Base-by-base conservation (phyloP, 768 basidiomycete species). In the Clathrus columnatus region DNA sequence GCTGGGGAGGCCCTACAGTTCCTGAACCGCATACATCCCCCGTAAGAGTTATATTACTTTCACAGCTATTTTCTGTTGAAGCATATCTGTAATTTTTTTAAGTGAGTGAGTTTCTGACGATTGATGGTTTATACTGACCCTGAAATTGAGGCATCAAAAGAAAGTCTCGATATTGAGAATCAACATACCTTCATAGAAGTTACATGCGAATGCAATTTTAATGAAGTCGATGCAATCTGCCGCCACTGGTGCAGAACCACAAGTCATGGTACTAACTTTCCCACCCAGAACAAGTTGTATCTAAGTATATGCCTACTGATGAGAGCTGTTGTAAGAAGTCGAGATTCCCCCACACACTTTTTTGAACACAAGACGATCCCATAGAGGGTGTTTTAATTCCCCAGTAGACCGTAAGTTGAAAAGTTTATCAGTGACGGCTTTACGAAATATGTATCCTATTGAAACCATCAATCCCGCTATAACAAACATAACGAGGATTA, bases 221-320 rank as follows among this genome's bases (percentile, higher is more conserved):
- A 98, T 70, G 72, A 97, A 94, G 66, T 97, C 87, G 62, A 95
- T 79, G 16, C 92, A 91, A 36, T 92, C 85, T 0, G 74, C 64
- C 52, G 82, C 84, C 62, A 98, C 88, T 1, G 96, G 95, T 18
- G 96, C 96, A 23, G 91, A 90, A 11, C 96, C 96, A 23, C 79
- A 81, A 44, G 79, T 75, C 24, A 96, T 74, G 36, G 87, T 68
- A 43, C 68, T 61, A 7, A 97, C 50, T 28, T 83, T 75, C 1
- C 93, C 95, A 48, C 95, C 95, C 16, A 97, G 80, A 41, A 90
- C 82, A 36, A 80, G 82, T 64, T 83, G 84, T 60, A 94, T 75
- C 89, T 91, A 14, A 45, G 4, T 45, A 16, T 6, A 11, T 18
- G 29, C 26, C 49, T 57, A 36, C 57, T 14, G 28, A 44, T 55